Conservation (phyloP, 345 rosid species). For the Brassica rapa region DNA sequence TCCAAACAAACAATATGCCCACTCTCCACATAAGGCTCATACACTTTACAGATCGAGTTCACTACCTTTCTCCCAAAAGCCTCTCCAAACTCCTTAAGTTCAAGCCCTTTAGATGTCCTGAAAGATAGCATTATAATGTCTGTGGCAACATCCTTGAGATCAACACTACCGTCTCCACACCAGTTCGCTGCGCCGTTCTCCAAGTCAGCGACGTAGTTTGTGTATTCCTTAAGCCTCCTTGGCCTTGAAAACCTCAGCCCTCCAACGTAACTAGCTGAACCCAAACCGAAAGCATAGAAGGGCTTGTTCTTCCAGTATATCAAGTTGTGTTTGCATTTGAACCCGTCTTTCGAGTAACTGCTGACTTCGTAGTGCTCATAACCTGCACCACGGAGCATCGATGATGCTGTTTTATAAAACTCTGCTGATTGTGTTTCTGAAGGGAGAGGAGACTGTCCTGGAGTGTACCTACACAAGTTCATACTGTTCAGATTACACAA, state of each 20-base stretch:
- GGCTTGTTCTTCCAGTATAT: slow-evolving; percentile 87
- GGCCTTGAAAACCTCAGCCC: slow-evolving; percentile 94
- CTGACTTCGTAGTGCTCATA: slow-evolving; percentile 88
- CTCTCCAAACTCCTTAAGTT: slow-evolving; percentile 56
- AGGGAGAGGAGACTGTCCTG: slow-evolving; percentile 89
- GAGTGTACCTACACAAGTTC: slow-evolving; percentile 67
- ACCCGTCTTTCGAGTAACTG: slow-evolving; percentile 67
- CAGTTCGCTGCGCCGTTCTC: slow-evolving; percentile 52
- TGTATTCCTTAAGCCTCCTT: slow-evolving; percentile 70
- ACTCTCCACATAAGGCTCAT: slow-evolving; percentile 63
- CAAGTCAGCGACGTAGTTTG: slow-evolving; percentile 58
- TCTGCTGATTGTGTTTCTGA: slow-evolving; percentile 79
- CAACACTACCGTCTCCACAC: slow-evolving; percentile 40
- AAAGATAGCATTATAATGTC: slow-evolving; percentile 88
- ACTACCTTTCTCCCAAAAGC: slow-evolving; percentile 64
- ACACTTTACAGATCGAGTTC: slow-evolving; percentile 58
- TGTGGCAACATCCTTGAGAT: slow-evolving; percentile 67
- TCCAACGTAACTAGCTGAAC: slow-evolving; percentile 83
- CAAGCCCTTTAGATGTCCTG: slow-evolving; percentile 80
- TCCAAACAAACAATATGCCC: slow-evolving; percentile 77
- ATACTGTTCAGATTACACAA: slow-evolving; percentile 12
- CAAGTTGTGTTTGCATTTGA: slow-evolving; percentile 76
- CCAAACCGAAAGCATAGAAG: slow-evolving; percentile 86
- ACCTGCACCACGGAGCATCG: slow-evolving; percentile 62
- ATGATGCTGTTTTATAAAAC: slow-evolving; percentile 70